These are phyloP conservation scores for Serendipita indica DNA, from an alignment of 768 basidiomycete genomes.

Conservation along the genomic window DNA sequence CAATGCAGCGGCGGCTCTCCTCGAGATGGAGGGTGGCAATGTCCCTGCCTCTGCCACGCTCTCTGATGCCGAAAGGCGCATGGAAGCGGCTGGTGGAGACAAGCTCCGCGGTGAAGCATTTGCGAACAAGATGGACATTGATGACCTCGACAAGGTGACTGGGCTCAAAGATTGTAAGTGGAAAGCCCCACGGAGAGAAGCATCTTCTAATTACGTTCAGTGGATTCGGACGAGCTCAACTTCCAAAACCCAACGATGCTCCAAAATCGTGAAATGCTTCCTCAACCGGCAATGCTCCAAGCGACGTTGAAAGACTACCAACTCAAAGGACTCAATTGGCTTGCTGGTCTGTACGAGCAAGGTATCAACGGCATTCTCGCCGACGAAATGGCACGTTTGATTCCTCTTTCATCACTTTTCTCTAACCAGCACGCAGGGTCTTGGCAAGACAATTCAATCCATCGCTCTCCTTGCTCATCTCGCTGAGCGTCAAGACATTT, in stretches of 20 bases:
- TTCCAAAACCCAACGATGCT: slow-evolving; percentile 96
- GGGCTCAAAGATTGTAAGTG: slow-evolving; percentile 4
- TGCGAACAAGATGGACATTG: not conserved
- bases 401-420: not conserved
- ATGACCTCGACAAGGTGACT: not conserved
- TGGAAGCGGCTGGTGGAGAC: not conserved
- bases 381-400: slow-evolving; percentile 72
- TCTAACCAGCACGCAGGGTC: slow-evolving; percentile 14
- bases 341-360: slow-evolving; percentile 94
- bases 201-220: slow-evolving; percentile 24
- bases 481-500: slow-evolving; percentile 93
- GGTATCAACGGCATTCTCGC: slow-evolving; percentile 99
- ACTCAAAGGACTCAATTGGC: slow-evolving; percentile 93
- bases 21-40: not conserved
- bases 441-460: slow-evolving; percentile 76
- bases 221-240: slow-evolving; percentile 93
- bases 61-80: not conserved
- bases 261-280: slow-evolving; percentile 67
- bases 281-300: slow-evolving; percentile 91
- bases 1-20: not conserved
- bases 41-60: not conserved
- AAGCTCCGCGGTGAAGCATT: not conserved
- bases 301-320: slow-evolving; percentile 97
- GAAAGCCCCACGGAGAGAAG: not conserved
- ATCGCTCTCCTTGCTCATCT: slow-evolving; percentile 92